Conservation (phyloP, 1,139 yeast species). For the Taphrina flavorubra region DNA sequence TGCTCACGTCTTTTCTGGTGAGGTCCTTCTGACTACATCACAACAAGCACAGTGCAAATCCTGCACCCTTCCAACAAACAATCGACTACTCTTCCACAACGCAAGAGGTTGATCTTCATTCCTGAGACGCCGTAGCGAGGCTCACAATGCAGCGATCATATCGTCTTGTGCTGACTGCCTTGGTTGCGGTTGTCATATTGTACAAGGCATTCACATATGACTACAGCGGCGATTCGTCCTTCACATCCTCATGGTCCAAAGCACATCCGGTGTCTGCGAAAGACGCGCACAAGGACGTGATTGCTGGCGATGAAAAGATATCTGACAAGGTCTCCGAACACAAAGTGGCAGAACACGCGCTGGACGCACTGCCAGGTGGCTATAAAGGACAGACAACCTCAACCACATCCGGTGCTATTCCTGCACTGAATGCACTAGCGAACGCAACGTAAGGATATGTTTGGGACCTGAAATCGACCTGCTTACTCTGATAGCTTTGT, state of each 20-base stretch:
- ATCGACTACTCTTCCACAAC: no score
- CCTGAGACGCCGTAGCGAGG: neutral
- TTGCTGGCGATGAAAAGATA: constrained; percentile 23
- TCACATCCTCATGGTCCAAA: constrained; percentile 22
- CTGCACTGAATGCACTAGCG: constrained; percentile 27
- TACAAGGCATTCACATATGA: constrained; percentile 24
- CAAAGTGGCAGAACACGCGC: constrained; percentile 32
- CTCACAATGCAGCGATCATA: constrained; percentile 30
- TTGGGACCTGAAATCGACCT: neutral
- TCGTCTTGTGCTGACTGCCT: constrained; percentile 33
- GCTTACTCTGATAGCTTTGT: constrained; percentile 59
- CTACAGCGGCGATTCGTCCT: constrained; percentile 5
- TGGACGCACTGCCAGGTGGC: constrained; percentile 29
- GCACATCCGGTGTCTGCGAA: constrained; percentile 21
- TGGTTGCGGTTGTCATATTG: constrained; percentile 31
- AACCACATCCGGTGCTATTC: constrained; percentile 7
- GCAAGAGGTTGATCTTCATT: neutral
- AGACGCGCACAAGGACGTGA: constrained; percentile 24
- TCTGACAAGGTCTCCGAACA: constrained; percentile 31
- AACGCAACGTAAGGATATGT: constrained; percentile 27
- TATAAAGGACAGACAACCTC: constrained; percentile 5
- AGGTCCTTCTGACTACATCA: no score
- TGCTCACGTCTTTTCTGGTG: no score
- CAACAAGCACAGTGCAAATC: no score
- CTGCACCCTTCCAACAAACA: no score